A percentile compares a stretch with the other conserved stretches of the same genome.
phyloP scores from a whole-genome alignment of 768 basidiomycete genomes.

The Udeniomyces megalosporus region DNA sequence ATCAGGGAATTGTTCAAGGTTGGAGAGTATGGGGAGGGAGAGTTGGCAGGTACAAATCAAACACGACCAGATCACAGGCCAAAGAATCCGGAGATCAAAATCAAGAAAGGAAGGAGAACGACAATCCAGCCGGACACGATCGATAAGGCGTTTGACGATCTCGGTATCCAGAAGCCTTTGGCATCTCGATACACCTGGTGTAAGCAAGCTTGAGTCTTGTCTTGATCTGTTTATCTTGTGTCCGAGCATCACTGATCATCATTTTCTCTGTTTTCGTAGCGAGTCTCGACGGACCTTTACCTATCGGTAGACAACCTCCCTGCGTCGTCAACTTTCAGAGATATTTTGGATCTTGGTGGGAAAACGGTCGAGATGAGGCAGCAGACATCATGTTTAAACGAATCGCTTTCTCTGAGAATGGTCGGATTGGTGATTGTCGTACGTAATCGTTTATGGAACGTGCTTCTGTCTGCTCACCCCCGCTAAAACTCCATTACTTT shows the following conservation, averaged over 20 bases:
- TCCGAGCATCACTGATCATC: not conserved
- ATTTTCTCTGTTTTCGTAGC: not conserved
- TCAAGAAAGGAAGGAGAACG: not conserved
- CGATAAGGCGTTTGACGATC: not conserved
- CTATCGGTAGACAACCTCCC: not conserved
- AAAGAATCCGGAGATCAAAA: not conserved
- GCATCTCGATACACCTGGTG: not conserved
- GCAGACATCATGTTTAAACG: slow-evolving; percentile 6
- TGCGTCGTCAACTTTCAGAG: not conserved
- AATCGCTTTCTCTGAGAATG: not conserved
- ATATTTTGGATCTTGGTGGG: slow-evolving; percentile 8
- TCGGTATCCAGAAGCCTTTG: not conserved
- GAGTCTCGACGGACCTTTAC: slow-evolving; percentile 6
- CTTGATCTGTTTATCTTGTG: not conserved
- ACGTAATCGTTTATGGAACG: not conserved
- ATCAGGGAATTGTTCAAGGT: not conserved
- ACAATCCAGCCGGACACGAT: not conserved
- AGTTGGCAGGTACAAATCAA: not conserved
- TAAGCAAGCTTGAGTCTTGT: not conserved
- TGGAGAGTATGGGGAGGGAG: not conserved
- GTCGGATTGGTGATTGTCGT: slow-evolving; percentile 4
- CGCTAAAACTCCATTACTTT: not conserved
- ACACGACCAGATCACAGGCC: not conserved
- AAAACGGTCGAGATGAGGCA: not conserved
- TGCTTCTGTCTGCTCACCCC: not conserved